Evolutionary conservation across 768 basidiomycete genomes (phyloP).

Genomic region (Suillus plorans): DNA sequence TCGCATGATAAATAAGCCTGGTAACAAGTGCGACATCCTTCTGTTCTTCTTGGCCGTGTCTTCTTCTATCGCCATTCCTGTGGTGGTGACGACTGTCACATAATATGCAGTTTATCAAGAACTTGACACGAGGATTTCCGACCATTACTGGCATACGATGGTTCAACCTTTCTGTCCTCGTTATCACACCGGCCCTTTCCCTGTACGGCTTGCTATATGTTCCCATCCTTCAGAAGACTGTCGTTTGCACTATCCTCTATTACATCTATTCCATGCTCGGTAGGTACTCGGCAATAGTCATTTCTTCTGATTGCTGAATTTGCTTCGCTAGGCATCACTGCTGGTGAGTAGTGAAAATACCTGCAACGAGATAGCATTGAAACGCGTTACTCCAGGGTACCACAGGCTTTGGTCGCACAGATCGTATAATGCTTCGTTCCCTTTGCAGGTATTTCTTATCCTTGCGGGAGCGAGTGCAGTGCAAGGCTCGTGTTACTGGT

Average conservation of each 20-base stretch:
- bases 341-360: conserved; percentile 32
- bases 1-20: conserved; percentile 27
- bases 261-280: conserved; percentile 90
- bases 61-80: background rate
- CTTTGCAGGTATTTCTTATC: conserved; percentile 69
- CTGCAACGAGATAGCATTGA: conserved; percentile 3
- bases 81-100: conserved; percentile 12
- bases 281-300: conserved; percentile 28
- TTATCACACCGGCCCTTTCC: conserved; percentile 68
- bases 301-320: conserved; percentile 16
- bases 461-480: conserved; percentile 80
- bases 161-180: conserved; percentile 75
- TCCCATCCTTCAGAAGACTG: conserved; percentile 48
- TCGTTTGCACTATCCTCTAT: conserved; percentile 62
- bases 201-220: conserved; percentile 64
- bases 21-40: conserved; percentile 11
- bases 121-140: conserved; percentile 38
- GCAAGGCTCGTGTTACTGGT: conserved; percentile 87
- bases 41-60: conserved; percentile 5
- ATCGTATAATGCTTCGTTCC: conserved; percentile 73
- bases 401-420: conserved; percentile 88
- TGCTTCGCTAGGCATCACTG: conserved; percentile 45
- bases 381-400: conserved; percentile 48
- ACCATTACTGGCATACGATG: conserved; percentile 59
- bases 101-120: conserved; percentile 9